phyloP scores from a whole-genome alignment of 2,329 filamentous ascomycete genomes.

The Fusarium mexicanum region DNA sequence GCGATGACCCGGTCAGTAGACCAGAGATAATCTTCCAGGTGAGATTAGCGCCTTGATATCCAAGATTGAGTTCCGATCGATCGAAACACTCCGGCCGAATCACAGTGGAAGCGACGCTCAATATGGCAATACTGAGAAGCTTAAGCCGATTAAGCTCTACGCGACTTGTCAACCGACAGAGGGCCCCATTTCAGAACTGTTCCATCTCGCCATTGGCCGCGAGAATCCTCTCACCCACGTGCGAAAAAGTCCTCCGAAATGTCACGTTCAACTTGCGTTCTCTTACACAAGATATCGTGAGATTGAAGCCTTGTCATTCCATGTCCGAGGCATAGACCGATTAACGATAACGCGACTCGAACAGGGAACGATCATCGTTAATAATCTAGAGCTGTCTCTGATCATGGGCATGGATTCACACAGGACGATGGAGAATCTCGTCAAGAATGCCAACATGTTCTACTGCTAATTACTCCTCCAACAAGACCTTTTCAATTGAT shows the following conservation, averaged over 20 bases:
- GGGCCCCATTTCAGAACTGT: neutral
- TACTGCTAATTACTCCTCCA: too few relatives aligned
- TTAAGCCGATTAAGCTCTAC: neutral
- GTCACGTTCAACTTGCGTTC: too few relatives aligned
- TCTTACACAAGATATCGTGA: neutral
- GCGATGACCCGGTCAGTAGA: fast-evolving
- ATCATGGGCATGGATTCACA: too few relatives aligned
- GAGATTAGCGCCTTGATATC: neutral
- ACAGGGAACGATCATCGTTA: too few relatives aligned
- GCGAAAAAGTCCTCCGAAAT: too few relatives aligned
- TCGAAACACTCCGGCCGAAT: neutral
- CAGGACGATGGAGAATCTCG: fast-evolving
- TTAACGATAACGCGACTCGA: too few relatives aligned
- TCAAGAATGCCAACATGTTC: too few relatives aligned
- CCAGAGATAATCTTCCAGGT: neutral
- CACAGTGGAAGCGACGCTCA: neutral
- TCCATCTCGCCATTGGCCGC: too few relatives aligned
- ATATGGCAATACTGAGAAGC: neutral
- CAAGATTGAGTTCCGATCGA: neutral
- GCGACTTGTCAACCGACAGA: too few relatives aligned
- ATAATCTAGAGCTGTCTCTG: too few relatives aligned
- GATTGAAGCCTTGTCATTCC: neutral
- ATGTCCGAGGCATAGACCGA: neutral
- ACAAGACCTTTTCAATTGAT: too few relatives aligned
- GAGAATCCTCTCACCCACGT: too few relatives aligned